These are phyloP conservation scores for Solanum sitiens DNA, from an alignment of 257 asterid species.

Conservation along the genomic window DNA sequence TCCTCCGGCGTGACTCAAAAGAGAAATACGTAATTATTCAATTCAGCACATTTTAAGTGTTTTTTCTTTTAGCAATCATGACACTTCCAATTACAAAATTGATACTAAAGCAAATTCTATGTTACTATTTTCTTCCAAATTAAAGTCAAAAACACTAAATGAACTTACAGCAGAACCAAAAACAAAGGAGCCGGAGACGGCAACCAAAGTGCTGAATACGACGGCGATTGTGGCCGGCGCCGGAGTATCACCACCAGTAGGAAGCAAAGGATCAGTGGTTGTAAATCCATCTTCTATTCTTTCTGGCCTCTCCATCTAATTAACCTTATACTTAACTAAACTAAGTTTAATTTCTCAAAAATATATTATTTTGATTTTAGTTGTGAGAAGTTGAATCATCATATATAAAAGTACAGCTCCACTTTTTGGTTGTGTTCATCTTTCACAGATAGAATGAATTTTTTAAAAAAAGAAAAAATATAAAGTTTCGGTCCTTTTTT, in stretches of 20 bases:
- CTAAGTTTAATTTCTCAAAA: not conserved
- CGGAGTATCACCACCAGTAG: not conserved
- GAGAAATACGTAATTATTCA: not conserved
- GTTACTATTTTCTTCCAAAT: not conserved
- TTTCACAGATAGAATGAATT: not conserved
- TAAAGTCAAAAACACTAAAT: not conserved
- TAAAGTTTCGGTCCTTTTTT: not conserved
- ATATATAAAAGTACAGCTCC: not conserved
- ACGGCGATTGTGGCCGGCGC: not conserved
- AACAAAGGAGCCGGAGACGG: constrained; percentile 76
- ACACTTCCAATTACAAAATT: not conserved
- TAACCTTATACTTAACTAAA: not conserved
- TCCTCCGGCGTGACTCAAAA: not conserved
- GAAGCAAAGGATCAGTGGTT: not conserved
- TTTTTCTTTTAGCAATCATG: not conserved
- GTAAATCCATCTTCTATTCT: not conserved
- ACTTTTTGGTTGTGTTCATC: not conserved
- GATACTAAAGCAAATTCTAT: not conserved
- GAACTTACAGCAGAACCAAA: constrained; percentile 83
- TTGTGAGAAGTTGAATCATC: not conserved
- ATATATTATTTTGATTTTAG: not conserved
- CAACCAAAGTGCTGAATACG: constrained; percentile 57
- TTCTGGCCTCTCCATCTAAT: not conserved
- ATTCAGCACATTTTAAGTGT: not conserved
- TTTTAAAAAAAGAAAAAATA: not conserved